Evolutionary conservation across 2,329 filamentous ascomycete species (phyloP).

Genomic region (Apiospora kogelbergensis): DNA sequence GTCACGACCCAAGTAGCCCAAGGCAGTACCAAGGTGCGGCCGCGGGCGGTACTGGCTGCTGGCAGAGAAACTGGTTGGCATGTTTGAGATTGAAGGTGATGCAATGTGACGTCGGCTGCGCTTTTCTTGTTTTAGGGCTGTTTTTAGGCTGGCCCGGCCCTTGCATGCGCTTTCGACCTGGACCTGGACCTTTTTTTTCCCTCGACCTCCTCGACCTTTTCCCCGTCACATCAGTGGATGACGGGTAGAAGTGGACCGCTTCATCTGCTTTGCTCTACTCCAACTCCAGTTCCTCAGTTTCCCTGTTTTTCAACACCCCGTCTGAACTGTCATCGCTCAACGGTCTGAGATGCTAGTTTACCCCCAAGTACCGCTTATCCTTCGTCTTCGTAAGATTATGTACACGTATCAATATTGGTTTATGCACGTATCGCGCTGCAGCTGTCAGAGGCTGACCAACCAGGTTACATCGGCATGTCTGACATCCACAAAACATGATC

Average conservation of each 20-base stretch:
- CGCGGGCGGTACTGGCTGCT: background rate
- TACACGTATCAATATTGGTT: no score
- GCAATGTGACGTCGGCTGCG: background rate
- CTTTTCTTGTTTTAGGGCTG: constrained; percentile 1
- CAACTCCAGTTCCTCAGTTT: no score
- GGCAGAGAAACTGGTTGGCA: no score
- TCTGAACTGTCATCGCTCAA: background rate
- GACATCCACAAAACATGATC: background rate
- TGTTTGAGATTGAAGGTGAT: background rate
- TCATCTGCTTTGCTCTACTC: no score
- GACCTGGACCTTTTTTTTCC: no score
- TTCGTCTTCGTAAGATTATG: background rate
- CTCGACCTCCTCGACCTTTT: background rate
- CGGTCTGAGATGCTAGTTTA: background rate
- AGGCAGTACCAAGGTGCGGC: no score
- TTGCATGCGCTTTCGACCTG: background rate
- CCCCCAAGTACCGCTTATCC: background rate
- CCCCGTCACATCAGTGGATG: background rate
- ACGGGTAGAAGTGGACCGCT: background rate
- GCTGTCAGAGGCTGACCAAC: background rate
- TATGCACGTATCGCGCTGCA: background rate
- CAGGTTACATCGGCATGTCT: background rate
- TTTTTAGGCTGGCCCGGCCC: background rate
- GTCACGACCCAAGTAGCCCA: no score
- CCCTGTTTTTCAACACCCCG: background rate